Evolutionary conservation across 164 flowering plant species (phyloP).

Genomic region (Taxillus chinensis): DNA sequence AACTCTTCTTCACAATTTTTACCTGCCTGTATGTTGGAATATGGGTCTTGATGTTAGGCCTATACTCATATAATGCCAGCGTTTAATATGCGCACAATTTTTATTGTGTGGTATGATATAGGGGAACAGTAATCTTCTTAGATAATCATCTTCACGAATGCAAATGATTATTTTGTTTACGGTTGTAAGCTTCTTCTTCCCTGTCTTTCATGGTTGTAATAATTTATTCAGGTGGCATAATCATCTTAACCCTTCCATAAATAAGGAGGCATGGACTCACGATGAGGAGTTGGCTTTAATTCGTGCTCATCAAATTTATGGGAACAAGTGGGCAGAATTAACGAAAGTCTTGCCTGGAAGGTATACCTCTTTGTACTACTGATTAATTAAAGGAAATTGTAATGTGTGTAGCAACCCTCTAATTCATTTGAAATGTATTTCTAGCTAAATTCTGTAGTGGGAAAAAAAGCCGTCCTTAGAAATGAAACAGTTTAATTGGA

Average conservation of each 20-base stretch:
- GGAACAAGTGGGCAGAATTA: conserved; percentile 98
- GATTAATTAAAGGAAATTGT: neutral
- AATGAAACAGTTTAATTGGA: too few species aligned
- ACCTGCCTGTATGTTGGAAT: neutral
- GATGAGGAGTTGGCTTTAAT: conserved; percentile 86
- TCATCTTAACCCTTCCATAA: conserved; percentile 92
- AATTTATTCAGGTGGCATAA: conserved; percentile 79
- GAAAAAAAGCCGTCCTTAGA: too few species aligned
- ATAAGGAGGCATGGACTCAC: conserved; percentile 97
- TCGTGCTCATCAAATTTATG: conserved; percentile 85
- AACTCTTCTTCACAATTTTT: too few species aligned
- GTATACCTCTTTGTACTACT: conserved; percentile 20
- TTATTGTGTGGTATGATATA: too few species aligned
- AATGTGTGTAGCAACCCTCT: neutral
- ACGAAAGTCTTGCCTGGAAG: conserved; percentile 93
- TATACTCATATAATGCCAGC: neutral
- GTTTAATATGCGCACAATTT: too few species aligned
- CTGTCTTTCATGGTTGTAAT: neutral
- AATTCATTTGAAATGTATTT: too few species aligned
- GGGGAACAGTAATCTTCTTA: too few species aligned
- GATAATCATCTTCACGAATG: neutral
- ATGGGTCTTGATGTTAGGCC: neutral
- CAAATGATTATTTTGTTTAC: neutral
- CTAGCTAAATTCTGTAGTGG: too few species aligned
- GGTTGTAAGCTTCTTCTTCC: too few species aligned